A percentile compares a stretch with the other conserved stretches of the same genome.
phyloP scores from a whole-genome alignment of 139 green algal genomes.

The Picochlorum sp. region DNA sequence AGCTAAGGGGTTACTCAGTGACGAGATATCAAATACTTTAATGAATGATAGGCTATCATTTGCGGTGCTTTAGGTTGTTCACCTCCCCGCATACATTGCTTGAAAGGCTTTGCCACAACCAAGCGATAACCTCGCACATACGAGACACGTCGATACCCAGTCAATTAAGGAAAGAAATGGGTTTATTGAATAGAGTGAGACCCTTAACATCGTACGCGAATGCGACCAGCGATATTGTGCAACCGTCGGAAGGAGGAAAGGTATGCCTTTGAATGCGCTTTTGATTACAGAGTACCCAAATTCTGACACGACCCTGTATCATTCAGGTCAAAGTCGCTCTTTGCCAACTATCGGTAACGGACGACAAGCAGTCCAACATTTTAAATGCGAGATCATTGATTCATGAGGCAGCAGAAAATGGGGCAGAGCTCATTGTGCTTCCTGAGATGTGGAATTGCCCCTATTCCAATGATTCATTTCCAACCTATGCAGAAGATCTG shows the following conservation, averaged over 20 bases:
- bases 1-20: too few species aligned
- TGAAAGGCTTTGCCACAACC: too few species aligned
- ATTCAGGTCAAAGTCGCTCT: slow-evolving; percentile 83
- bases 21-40: too few species aligned
- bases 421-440: slow-evolving; percentile 72
- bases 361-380: slow-evolving; percentile 84
- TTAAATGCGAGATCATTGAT: slow-evolving; percentile 51
- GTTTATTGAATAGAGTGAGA: slow-evolving; percentile 8
- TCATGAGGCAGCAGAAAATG: slow-evolving; percentile 46
- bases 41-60: too few species aligned
- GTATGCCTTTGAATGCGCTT: background rate
- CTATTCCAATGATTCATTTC: slow-evolving; percentile 93
- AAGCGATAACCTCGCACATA: background rate
- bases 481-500: slow-evolving; percentile 85
- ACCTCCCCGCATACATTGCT: too few species aligned
- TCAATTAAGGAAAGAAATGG: background rate
- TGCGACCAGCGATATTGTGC: slow-evolving; percentile 6
- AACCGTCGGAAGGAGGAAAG: slow-evolving; percentile 4
- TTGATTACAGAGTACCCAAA: too few species aligned
- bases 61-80: too few species aligned
- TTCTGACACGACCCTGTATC: background rate
- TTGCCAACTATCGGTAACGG: slow-evolving; percentile 75
- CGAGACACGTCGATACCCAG: background rate
- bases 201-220: slow-evolving; percentile 9
- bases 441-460: slow-evolving; percentile 97